Conservation (phyloP, 176 grass and related monocot genomes). For the Eragrostis nindensis region DNA sequence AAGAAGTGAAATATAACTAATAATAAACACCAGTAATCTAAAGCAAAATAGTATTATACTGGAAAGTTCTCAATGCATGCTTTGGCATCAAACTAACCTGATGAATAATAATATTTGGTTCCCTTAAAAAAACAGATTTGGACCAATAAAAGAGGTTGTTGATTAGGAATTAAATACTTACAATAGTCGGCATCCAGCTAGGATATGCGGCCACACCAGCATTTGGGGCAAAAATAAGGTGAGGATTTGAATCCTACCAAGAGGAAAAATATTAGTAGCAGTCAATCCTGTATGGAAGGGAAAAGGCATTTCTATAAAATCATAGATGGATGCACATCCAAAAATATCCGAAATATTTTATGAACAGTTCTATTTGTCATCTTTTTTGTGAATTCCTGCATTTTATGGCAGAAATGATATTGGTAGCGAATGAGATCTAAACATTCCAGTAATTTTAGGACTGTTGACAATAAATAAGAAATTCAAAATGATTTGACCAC, state of each 20-base stretch:
- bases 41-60: not conserved
- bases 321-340: too few species aligned
- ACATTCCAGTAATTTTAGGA: constrained; percentile 8
- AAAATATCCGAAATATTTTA: not conserved
- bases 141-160: not conserved
- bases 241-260: constrained; percentile 71
- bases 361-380: not conserved
- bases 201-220: constrained; percentile 91
- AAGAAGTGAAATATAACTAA: constrained; percentile 30
- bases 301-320: too few species aligned
- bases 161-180: constrained; percentile 52
- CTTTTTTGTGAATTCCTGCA: constrained; percentile 8
- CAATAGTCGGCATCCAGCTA: constrained; percentile 88
- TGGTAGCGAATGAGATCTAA: not conserved
- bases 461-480: not conserved
- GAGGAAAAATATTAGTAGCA: constrained; percentile 42
- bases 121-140: not conserved
- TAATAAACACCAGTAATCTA: constrained; percentile 1
- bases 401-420: constrained; percentile 18
- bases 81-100: constrained; percentile 18
- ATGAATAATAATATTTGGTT: not conserved
- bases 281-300: not conserved
- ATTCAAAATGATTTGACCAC: not conserved
- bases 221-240: constrained; percentile 91
- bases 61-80: too few species aligned